phyloP scores from a whole-genome alignment of 139 green algal genomes.

The Eudorina sp. region DNA sequence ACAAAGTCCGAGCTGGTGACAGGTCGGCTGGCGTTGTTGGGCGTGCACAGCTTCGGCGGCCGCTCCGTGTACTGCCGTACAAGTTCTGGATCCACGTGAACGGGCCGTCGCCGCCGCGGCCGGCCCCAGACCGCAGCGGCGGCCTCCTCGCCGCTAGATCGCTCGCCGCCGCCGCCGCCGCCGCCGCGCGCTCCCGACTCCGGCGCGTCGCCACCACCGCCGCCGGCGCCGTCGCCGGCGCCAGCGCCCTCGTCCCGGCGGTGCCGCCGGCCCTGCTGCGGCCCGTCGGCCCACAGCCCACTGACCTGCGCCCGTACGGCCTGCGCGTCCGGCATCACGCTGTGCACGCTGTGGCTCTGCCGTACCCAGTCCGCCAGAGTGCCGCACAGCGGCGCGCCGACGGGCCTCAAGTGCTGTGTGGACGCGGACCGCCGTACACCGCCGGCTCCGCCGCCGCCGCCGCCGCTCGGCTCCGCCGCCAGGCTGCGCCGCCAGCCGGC shows the following conservation, averaged over 20 bases:
- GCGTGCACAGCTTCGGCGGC: slow-evolving; percentile 43
- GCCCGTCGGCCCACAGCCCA: background rate
- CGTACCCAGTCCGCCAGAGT: slow-evolving; percentile 18
- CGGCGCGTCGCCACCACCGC: background rate
- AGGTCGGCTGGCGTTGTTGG: slow-evolving; percentile 28
- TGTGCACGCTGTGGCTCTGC: slow-evolving; percentile 25
- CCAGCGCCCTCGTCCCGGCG: background rate
- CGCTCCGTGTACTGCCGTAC: slow-evolving; percentile 33
- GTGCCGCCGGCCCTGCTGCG: background rate
- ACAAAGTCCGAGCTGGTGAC: slow-evolving; percentile 41
- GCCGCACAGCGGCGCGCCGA: background rate
- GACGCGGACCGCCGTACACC: background rate
- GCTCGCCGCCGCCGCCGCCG: background rate
- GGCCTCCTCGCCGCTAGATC: background rate
- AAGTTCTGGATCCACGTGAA: slow-evolving; percentile 31
- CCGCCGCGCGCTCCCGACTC: too few relatives aligned
- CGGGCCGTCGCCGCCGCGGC: background rate
- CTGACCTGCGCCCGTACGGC: background rate
- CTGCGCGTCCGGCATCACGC: background rate
- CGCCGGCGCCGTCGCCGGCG: background rate
- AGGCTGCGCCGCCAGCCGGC: slow-evolving; percentile 16
- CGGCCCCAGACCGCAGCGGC: background rate
- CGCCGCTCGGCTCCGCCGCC: background rate
- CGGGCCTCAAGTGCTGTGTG: background rate
- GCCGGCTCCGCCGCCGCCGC: background rate